These are phyloP conservation scores for Baudoinia panamericana DNA, from an alignment of 495 filamentous ascomycete genomes.

Conservation along the genomic window DNA sequence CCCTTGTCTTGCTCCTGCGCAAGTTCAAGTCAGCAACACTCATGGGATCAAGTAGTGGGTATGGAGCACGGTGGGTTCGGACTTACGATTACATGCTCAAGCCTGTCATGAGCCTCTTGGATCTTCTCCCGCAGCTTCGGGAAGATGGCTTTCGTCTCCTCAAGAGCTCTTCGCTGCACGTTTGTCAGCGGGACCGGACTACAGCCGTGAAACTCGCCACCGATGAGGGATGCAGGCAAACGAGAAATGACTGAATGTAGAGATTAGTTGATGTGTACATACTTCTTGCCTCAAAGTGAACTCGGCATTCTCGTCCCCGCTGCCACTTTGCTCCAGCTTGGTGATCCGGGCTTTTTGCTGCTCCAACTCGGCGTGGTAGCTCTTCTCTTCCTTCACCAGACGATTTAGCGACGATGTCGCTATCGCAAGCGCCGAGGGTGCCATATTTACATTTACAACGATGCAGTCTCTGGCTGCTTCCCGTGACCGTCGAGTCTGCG, in stretches of 20 bases:
- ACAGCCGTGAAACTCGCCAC: neutral
- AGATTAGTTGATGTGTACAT: constrained; percentile 1
- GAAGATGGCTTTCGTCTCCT: constrained; percentile 74
- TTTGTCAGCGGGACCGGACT: neutral
- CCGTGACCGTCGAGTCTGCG: too few species aligned
- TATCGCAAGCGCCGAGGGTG: constrained; percentile 59
- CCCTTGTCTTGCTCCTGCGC: constrained; percentile 27
- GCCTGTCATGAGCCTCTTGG: constrained; percentile 47
- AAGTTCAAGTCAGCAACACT: constrained; percentile 2
- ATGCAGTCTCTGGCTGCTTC: neutral
- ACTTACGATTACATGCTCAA: constrained; percentile 54
- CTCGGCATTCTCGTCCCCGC: constrained; percentile 37
- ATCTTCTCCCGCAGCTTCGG: constrained; percentile 54
- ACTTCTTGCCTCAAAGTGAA: constrained; percentile 79
- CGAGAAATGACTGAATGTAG: neutral
- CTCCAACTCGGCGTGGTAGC: constrained; percentile 71
- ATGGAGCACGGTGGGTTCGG: neutral
- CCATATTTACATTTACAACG: constrained; percentile 48
- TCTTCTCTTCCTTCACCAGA: constrained; percentile 79
- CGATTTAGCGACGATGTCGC: constrained; percentile 61
- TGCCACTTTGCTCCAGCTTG: constrained; percentile 44
- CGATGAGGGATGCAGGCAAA: too few species aligned
- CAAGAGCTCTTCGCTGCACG: constrained; percentile 52
- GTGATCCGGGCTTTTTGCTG: constrained; percentile 57
- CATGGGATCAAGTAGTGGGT: neutral